Evolutionary conservation across 2,329 filamentous ascomycete species (phyloP), one percentile per base, ranked within the genome.

Genomic region (Epichloe brachyelytri): DNA sequence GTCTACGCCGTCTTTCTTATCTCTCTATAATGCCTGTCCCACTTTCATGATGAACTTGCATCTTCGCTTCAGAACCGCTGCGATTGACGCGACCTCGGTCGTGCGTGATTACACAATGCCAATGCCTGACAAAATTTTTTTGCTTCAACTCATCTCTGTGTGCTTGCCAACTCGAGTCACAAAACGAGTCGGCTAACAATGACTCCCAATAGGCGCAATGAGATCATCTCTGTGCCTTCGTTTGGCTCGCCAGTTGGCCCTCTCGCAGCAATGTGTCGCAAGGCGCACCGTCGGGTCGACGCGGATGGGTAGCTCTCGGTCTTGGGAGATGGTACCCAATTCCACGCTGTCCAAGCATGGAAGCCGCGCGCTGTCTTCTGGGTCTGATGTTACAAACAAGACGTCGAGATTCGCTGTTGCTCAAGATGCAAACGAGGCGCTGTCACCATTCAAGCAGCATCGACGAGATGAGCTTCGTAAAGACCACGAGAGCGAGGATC

Each of bases 61-160:
- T 64, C 58, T 54, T 68, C 67, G 67, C 68, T 69, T 71, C 68
- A 73, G 71, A 72, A 73, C 71, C 71, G 71, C 71, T 73, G 71
- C 71, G 70, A 69, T 70, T 71, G 68, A 73, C 66, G 64, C 68
- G 64, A 68, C 64, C 65, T 61, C 64, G 64, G 59, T 67, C 68
- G 68, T 67, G 68, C 43, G 56, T 71, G 71, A 72, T 69, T 63
- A 65, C 51, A 70, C 62, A 59, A 62, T 66, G 68, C 70, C 62
- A 63, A 61, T 60, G 37, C 59, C 69, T 71, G 69, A 71, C 53
- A 49, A 36, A 6, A 30, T n/a, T n/a, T n/a, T n/a, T n/a, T 20
- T n/a, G 2, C 22, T 34, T 20, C 8, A 6, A n/a, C 14, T 54
- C 55, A 19, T 44, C 40, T 46, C 51, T 52, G 30, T 51, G 30